Conservation (phyloP, 2,329 filamentous ascomycete species). For the Sporothrix euskadiensis region DNA sequence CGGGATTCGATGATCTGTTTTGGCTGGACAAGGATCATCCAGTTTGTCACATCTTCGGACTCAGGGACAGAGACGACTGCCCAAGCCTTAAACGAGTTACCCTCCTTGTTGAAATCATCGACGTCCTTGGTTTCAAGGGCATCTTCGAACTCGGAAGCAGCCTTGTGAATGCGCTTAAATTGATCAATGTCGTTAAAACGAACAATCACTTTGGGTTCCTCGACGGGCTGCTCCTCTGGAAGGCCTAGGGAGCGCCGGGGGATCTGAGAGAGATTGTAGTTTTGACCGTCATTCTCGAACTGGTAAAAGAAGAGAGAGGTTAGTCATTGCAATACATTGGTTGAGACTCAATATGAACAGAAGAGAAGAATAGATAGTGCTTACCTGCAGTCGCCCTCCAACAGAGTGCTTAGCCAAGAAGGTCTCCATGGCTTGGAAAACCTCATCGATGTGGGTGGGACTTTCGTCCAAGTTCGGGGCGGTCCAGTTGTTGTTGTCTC, state of each 20-base stretch:
- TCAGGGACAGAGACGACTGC: constrained; percentile 24
- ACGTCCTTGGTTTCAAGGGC: constrained; percentile 35
- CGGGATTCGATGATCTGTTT: neutral
- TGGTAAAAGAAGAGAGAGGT: neutral
- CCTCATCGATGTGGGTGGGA: neutral
- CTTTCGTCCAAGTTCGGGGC: neutral
- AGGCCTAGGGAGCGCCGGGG: neutral
- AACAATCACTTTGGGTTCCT: neutral
- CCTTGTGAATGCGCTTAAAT: constrained; percentile 29
- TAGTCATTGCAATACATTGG: neutral
- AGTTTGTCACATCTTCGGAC: constrained; percentile 26
- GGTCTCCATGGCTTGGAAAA: neutral
- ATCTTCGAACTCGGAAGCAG: constrained; percentile 31
- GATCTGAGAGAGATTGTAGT: constrained; percentile 6
- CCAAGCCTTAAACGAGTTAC: constrained; percentile 32
- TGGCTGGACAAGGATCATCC: constrained; percentile 31
- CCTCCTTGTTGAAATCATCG: constrained; percentile 41
- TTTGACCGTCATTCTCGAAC: neutral
- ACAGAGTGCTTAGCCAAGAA: neutral
- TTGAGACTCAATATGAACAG: no score
- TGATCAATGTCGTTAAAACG: constrained; percentile 29
- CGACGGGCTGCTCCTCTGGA: neutral
- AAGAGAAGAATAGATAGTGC: neutral
- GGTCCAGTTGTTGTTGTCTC: neutral
- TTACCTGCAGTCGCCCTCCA: constrained; percentile 23